These are phyloP conservation scores for Aspergillus novofumigatus DNA, from an alignment of 2,329 filamentous ascomycete species.

Conservation along the genomic window DNA sequence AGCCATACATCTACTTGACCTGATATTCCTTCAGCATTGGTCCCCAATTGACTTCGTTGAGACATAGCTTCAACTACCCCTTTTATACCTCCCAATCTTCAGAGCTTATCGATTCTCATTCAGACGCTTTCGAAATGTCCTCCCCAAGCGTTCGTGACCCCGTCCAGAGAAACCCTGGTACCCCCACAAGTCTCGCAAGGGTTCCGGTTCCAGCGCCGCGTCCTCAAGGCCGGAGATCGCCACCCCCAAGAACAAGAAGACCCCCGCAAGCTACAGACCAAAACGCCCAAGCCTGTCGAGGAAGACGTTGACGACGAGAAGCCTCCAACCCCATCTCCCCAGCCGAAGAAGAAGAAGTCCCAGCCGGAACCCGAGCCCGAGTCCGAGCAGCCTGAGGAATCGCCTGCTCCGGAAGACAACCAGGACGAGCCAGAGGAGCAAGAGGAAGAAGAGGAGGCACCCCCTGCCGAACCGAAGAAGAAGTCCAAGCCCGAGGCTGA, in stretches of 20 bases:
- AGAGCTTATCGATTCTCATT: neutral
- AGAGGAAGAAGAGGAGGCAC: too few relatives aligned
- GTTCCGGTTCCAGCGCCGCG: constrained; percentile 19
- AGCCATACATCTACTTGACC: neutral
- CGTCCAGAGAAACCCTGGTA: constrained; percentile 4
- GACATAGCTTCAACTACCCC: neutral
- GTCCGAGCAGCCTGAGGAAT: constrained; percentile 1
- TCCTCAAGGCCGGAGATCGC: constrained; percentile 7
- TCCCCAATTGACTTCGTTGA: neutral
- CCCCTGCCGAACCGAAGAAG: neutral
- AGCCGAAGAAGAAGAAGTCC: constrained; percentile 17
- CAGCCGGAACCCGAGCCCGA: constrained; percentile 1
- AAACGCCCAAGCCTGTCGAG: constrained; percentile 16
- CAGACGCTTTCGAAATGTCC: neutral
- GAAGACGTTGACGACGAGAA: constrained; percentile 14
- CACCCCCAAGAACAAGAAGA: constrained; percentile 18
- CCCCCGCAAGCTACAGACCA: constrained; percentile 22
- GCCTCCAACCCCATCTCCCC: constrained; percentile 20
- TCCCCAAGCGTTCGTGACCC: neutral
- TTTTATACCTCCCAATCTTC: neutral
- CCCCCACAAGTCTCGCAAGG: constrained; percentile 14
- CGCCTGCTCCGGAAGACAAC: neutral
- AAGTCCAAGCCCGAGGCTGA: constrained; percentile 10
- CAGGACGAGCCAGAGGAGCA: neutral
- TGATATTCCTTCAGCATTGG: neutral